Evolutionary conservation across 345 rosid genomes (phyloP).

Genomic region (Brassica napus): Da-Ae NC_063446.1:4954001-4954500

Average conservation of each 20-base stretch:
- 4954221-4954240: slow-evolving; percentile 92
- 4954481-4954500: neutral
- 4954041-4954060: neutral
- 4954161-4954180: slow-evolving; percentile 98
- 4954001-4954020: slow-evolving; percentile 4
- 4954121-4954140: neutral
- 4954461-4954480: neutral
- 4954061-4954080: neutral
- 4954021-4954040: slow-evolving; percentile 4
- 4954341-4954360: neutral
- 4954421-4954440: neutral
- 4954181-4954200: slow-evolving; percentile 98
- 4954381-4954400: slow-evolving; percentile 1
- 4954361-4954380: neutral
- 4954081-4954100: neutral
- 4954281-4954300: neutral
- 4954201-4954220: slow-evolving; percentile 95
- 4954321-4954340: neutral
- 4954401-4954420: neutral
- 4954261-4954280: slow-evolving; percentile 16
- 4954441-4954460: neutral
- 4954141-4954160: slow-evolving; percentile 36
- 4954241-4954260: slow-evolving; percentile 79
- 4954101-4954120: neutral
- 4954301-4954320: neutral